These are phyloP conservation scores for Tetrastigma voinierianum DNA, from an alignment of 164 flowering plant species.

Conservation along the genomic window DNA sequence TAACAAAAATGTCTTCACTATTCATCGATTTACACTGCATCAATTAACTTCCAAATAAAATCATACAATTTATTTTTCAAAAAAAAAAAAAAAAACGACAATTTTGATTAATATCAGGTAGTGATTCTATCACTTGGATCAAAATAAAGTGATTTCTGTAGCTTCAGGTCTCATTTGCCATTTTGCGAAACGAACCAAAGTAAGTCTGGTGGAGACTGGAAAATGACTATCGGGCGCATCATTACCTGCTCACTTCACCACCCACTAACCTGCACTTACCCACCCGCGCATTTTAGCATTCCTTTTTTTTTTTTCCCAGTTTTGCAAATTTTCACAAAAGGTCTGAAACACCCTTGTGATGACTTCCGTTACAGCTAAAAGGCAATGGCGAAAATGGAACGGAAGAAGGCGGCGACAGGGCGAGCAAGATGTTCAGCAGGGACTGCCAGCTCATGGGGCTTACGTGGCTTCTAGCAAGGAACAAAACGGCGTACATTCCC, in stretches of 20 bases:
- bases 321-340: background rate
- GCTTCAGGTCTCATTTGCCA: background rate
- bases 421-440: constrained; percentile 67
- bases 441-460: constrained; percentile 98
- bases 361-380: constrained; percentile 37
- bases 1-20: background rate
- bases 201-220: background rate
- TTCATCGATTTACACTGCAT: too few species aligned
- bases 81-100: too few species aligned
- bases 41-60: too few species aligned
- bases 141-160: background rate
- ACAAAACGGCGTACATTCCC: constrained; percentile 96
- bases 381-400: constrained; percentile 46
- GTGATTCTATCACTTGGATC: background rate
- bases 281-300: background rate
- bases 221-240: constrained; percentile 4
- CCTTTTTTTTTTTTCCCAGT: background rate
- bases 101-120: background rate
- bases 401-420: constrained; percentile 40
- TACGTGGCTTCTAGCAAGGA: constrained; percentile 89
- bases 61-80: too few species aligned
- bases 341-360: constrained; percentile 12
- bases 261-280: too few species aligned
- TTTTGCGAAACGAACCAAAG: background rate
- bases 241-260: too few species aligned